Base-by-base conservation (phyloP, 208 protist genomes). In the Leishmania arabica region DNA sequence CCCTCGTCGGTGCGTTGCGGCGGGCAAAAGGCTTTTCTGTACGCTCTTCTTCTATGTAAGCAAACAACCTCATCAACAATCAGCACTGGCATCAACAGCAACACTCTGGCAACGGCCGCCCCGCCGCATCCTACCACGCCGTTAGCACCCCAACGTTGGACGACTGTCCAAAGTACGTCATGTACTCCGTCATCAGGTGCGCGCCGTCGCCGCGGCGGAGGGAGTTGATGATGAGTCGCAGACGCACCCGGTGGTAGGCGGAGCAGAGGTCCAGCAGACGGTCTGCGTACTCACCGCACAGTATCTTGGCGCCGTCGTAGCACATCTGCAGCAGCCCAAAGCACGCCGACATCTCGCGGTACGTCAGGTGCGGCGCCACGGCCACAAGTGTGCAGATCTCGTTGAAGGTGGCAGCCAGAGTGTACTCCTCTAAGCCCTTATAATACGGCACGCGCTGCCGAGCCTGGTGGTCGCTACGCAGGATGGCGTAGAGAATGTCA, bases 231-330 rank as follows among this genome's bases (percentile, higher is more conserved):
- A 95, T 93, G 68, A 90, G 85, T 19, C 95, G 92, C 71, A 97
- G 80, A 31, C 95, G 92, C 74, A 97, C 95, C n/a, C 95, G 91
- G 75, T 97, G 95, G 79, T 97, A 96, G 15, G 95, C 95, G 24
- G 92, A 93, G 78, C 90, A 96, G 75, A 91, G 91, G 64, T 93
- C 89, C 31, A 97, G 82, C 70, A 97, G 79, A 31, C 68, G 53
- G 37, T 91, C 81, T 70, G 93, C 85, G 51, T 75, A 84, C 75
- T 79, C 82, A 13, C 72, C 87, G 73, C 92, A 97, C 56, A 84
- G 68, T 27, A 84, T 62, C 17, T 80, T 80, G 9, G 84, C 84
- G 19, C 42, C 80, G n/a, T 86, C 65, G 85, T 89, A 95, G 79
- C 90, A 92, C 68, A 83, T 81, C 42, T 78, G 73, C 54, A 97